Percentiles rank a stretch among this genome's conserved stretches.
These are phyloP conservation scores for Naganishia vishniacii DNA, from an alignment of 768 basidiomycete species.

Conservation along the genomic window DNA sequence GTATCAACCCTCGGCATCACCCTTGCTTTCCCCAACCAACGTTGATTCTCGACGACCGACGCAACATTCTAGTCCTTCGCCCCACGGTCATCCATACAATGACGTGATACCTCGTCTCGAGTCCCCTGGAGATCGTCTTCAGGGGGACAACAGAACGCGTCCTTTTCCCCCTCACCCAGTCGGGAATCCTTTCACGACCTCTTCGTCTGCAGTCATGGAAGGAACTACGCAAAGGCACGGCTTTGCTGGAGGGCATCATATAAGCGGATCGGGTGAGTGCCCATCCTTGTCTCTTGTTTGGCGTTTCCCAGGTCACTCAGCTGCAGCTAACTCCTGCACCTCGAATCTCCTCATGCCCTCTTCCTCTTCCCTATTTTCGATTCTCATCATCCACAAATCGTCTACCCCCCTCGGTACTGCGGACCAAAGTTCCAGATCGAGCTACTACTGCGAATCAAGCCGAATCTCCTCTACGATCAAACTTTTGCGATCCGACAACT, in stretches of 20 bases:
- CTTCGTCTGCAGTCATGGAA: neutral
- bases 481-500: neutral
- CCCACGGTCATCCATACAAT: too few relatives aligned
- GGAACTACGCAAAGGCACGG: neutral
- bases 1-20: neutral
- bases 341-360: neutral
- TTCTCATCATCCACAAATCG: too few relatives aligned
- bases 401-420: neutral
- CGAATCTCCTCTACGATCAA: neutral
- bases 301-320: neutral
- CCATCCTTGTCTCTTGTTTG: neutral
- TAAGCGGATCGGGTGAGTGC: neutral
- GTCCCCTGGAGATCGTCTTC: neutral
- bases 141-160: neutral
- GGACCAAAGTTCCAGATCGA: neutral
- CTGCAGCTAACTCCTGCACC: neutral
- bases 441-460: neutral
- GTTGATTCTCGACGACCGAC: neutral
- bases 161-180: slow-evolving; percentile 11
- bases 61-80: neutral
- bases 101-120: neutral
- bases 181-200: slow-evolving; percentile 12
- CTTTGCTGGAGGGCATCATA: neutral
- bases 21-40: neutral
- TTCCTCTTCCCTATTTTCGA: too few relatives aligned